Percentiles rank a stretch among this genome's conserved stretches.
phyloP scores from a whole-genome alignment of 805 yeast species.

The Danielia oregonensis region DNA sequence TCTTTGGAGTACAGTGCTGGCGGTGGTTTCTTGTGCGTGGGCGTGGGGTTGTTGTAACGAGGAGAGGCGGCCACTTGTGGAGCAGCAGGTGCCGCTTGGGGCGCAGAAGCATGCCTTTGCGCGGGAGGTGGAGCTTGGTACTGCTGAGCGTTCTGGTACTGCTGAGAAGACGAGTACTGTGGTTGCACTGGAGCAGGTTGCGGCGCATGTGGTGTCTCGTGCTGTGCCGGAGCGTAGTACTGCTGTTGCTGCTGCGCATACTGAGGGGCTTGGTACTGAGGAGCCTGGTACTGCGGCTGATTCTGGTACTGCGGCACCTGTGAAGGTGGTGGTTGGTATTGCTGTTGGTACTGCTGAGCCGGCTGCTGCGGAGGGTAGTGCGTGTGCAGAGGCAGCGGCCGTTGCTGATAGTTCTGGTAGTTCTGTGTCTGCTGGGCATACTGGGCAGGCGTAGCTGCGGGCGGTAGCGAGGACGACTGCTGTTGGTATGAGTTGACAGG shows the following conservation, averaged over 20 bases:
- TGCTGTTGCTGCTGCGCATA: conserved; percentile 2
- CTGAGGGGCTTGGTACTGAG: not conserved
- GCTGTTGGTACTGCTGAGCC: conserved; percentile 3
- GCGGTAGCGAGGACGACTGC: conserved; percentile 10
- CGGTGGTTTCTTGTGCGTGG: conserved; percentile 14
- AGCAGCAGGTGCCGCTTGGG: not conserved
- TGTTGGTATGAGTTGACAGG: conserved; percentile 10
- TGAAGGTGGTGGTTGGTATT: conserved; percentile 1
- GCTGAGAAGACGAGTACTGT: not conserved
- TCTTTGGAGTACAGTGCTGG: conserved; percentile 14
- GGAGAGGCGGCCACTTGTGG: not conserved
- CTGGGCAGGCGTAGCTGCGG: conserved; percentile 9
- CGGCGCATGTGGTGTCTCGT: not conserved
- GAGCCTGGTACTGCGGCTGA: conserved; percentile 1
- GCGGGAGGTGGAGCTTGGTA: no score
- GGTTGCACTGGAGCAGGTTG: not conserved
- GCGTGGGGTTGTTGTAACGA: no score
- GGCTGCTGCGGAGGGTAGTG: not conserved
- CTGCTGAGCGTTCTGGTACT: not conserved
- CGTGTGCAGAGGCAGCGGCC: conserved; percentile 1
- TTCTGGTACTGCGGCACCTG: not conserved
- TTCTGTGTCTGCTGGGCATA: conserved; percentile 3
- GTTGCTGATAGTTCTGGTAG: conserved; percentile 1
- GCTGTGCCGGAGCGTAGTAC: not conserved
- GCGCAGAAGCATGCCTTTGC: no score